These are phyloP conservation scores for Eucalyptus caleyi DNA, from an alignment of 345 rosid species.

Conservation along the genomic window DNA sequence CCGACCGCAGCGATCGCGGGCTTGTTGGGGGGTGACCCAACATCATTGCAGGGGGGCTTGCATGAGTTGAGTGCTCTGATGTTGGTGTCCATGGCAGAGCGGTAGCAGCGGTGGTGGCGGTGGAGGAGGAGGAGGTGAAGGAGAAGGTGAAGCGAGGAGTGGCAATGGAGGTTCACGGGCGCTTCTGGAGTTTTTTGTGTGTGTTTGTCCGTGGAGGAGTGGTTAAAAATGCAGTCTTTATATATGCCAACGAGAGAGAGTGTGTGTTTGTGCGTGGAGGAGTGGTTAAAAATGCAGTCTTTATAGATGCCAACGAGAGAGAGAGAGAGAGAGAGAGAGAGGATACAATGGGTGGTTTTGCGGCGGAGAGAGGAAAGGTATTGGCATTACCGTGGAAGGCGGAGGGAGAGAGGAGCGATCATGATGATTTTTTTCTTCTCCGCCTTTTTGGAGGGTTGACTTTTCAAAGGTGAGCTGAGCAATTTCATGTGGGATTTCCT, in stretches of 20 bases:
- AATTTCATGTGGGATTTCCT: not conserved
- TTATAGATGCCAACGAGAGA: not conserved
- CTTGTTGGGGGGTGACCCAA: conserved; percentile 16
- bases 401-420: not conserved
- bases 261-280: not conserved
- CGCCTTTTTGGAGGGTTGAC: not conserved
- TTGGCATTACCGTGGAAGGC: not conserved
- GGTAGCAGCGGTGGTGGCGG: accelerated
- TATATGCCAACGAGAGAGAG: not conserved
- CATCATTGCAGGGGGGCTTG: conserved; percentile 18
- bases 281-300: not conserved
- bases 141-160: not conserved
- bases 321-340: not conserved
- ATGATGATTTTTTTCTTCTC: not conserved
- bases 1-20: not conserved
- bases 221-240: not conserved
- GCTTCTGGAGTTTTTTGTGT: not conserved
- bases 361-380: not conserved
- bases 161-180: not conserved
- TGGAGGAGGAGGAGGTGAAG: not conserved
- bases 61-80: conserved; percentile 34
- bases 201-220: not conserved
- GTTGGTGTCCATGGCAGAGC: conserved; percentile 25
- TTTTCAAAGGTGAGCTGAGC: not conserved
- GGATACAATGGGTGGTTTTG: not conserved